A percentile compares a stretch with the other conserved stretches of the same genome.
These are phyloP conservation scores for Orobanche coerulescens DNA, from an alignment of 257 asterid genomes.

Conservation along the genomic window DNA sequence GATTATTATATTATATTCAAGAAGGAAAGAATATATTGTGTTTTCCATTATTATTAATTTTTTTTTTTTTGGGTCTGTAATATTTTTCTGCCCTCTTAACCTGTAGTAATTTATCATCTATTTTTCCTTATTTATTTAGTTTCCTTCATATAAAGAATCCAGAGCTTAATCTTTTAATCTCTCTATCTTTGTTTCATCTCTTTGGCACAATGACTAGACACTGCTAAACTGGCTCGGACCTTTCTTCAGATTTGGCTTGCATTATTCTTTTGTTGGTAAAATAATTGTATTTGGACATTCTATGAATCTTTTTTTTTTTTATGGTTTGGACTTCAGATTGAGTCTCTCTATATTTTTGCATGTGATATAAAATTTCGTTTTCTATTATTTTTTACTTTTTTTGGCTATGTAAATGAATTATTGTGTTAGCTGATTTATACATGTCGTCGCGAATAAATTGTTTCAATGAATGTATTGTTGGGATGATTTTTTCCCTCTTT, in stretches of 20 bases:
- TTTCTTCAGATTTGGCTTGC: slow-evolving; percentile 15
- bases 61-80: slow-evolving; percentile 3
- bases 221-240: neutral
- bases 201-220: slow-evolving; percentile 8
- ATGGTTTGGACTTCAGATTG: neutral
- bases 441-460: too few relatives aligned
- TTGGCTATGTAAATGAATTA: neutral
- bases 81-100: slow-evolving; percentile 18
- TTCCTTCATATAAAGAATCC: slow-evolving; percentile 11
- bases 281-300: neutral
- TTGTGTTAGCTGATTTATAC: neutral
- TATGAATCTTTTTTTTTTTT: neutral
- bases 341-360: neutral
- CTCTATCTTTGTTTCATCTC: slow-evolving; percentile 6
- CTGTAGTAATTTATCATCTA: slow-evolving; percentile 2
- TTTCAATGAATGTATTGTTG: too few relatives aligned
- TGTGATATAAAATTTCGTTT: neutral
- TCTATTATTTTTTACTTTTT: neutral
- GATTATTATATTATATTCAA: slow-evolving; percentile 13
- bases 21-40: slow-evolving; percentile 13
- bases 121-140: slow-evolving; percentile 18
- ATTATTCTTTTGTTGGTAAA: slow-evolving; percentile 21
- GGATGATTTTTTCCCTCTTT: too few relatives aligned
- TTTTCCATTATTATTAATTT: slow-evolving; percentile 13
- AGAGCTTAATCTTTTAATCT: slow-evolving; percentile 5